Percentiles rank a stretch among this genome's conserved stretches.
Evolutionary conservation across 257 asterid genomes (phyloP).

Genomic region (Solanum chmielewskii): DNA sequence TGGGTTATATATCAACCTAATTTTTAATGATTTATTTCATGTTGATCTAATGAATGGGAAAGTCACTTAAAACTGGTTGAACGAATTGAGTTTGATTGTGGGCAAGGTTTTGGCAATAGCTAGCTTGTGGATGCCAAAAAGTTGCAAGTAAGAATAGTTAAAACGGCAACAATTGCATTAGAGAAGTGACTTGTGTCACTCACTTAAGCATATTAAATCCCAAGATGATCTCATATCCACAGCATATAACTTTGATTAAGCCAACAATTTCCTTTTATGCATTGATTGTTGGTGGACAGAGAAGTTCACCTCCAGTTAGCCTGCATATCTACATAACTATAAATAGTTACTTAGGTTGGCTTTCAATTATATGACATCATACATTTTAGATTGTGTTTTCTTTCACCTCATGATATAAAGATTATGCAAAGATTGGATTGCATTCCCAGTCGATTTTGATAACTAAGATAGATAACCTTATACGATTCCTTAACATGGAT

Average conservation of each 20-base stretch:
- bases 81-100: too few species aligned
- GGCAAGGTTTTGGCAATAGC: background rate
- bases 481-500: background rate
- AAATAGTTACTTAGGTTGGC: too few species aligned
- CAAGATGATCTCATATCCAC: background rate
- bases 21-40: too few species aligned
- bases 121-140: background rate
- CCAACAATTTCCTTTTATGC: background rate
- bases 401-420: background rate
- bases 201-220: background rate
- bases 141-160: background rate
- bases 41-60: too few species aligned
- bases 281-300: background rate
- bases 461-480: background rate
- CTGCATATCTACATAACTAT: background rate
- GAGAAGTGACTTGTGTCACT: background rate
- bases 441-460: background rate
- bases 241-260: background rate
- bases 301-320: background rate
- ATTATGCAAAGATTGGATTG: background rate
- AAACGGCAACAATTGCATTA: background rate
- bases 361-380: background rate
- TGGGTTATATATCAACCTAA: too few species aligned
- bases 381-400: background rate
- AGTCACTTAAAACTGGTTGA: too few species aligned